Evolutionary conservation across 345 rosid species (phyloP).

Genomic region (Euclidium syriacum): DNA sequence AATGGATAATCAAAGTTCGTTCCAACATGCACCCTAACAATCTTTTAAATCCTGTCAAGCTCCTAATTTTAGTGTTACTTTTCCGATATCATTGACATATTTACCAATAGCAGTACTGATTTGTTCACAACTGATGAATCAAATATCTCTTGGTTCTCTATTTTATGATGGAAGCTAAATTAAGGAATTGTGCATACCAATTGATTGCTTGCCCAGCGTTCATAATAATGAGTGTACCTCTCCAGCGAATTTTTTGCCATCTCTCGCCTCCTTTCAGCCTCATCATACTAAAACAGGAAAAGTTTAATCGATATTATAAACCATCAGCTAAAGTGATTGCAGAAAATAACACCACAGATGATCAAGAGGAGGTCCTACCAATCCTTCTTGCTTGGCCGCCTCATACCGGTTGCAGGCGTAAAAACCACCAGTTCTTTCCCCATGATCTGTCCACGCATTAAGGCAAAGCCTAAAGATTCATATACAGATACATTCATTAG

Average conservation of each 20-base stretch:
- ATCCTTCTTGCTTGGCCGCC: conserved; percentile 87
- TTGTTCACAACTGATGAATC: neutral
- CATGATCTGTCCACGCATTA: conserved; percentile 32
- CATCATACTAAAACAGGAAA: conserved; percentile 23
- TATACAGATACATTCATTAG: neutral
- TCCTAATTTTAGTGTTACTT: neutral
- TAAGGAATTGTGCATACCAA: conserved; percentile 6
- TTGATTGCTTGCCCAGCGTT: conserved; percentile 36
- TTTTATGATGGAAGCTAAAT: neutral
- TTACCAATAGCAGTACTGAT: neutral
- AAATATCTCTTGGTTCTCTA: neutral
- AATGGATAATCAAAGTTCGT: neutral
- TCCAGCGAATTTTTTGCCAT: conserved; percentile 29
- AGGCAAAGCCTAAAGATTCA: conserved; percentile 32
- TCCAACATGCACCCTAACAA: neutral
- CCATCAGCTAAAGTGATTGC: neutral
- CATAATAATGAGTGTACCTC: conserved; percentile 38
- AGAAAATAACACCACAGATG: neutral
- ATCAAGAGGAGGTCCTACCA: conserved; percentile 42
- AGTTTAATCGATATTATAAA: neutral
- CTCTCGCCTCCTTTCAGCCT: conserved; percentile 34
- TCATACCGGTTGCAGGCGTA: conserved; percentile 46
- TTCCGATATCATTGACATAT: neutral
- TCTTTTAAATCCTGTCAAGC: neutral
- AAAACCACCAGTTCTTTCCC: conserved; percentile 37